phyloP scores from a whole-genome alignment of 768 basidiomycete species.

The Lactarius psammicola region DNA sequence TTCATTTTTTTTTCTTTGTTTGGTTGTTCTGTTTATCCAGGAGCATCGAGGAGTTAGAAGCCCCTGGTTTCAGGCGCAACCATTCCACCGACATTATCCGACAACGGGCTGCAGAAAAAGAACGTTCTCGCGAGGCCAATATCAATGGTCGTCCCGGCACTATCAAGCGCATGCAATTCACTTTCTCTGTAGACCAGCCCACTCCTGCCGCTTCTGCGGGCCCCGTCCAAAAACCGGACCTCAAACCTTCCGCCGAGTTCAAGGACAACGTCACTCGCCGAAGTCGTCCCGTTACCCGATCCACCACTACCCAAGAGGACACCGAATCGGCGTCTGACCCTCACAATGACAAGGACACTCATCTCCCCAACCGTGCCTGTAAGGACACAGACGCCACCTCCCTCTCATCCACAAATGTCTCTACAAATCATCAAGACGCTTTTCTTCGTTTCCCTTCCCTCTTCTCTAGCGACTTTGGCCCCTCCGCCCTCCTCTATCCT shows the following conservation, averaged over 20 bases:
- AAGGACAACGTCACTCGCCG: constrained; percentile 46
- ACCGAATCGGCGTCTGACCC: constrained; percentile 17
- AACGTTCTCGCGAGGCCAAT: constrained; percentile 68
- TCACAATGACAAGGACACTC: constrained; percentile 39
- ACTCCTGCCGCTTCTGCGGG: constrained; percentile 44
- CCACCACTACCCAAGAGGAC: constrained; percentile 39
- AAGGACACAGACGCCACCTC: constrained; percentile 31
- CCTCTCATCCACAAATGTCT: constrained; percentile 24
- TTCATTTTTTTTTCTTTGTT: neutral
- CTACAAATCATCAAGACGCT: constrained; percentile 34
- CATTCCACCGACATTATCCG: constrained; percentile 78
- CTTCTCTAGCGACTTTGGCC: constrained; percentile 74
- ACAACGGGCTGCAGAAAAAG: constrained; percentile 77
- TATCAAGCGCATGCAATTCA: constrained; percentile 89
- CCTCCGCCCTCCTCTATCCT: constrained; percentile 68
- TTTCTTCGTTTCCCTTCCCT: constrained; percentile 69
- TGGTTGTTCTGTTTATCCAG: constrained; percentile 38
- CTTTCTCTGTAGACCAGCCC: constrained; percentile 79
- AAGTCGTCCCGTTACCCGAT: constrained; percentile 41
- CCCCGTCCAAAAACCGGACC: constrained; percentile 61
- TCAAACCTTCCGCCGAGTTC: constrained; percentile 65
- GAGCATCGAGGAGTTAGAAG: constrained; percentile 81
- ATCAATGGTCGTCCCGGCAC: constrained; percentile 63
- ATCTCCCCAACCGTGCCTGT: constrained; percentile 38
- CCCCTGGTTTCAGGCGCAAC: constrained; percentile 78